These are phyloP conservation scores for Diaporthe destruens DNA, from an alignment of 2,329 filamentous ascomycete species.

Conservation along the genomic window DNA sequence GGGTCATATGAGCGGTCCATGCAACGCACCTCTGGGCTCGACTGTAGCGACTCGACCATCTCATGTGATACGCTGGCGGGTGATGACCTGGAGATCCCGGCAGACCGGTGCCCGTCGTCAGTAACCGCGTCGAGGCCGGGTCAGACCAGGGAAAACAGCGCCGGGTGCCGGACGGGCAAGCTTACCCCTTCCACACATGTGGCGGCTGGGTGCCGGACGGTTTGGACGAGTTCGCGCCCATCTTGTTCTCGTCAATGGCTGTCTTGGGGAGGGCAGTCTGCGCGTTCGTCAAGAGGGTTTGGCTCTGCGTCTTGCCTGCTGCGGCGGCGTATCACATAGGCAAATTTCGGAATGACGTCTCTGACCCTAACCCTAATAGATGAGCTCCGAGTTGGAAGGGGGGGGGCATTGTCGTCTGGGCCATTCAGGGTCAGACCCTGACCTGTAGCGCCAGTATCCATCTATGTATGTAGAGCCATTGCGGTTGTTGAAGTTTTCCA, in stretches of 20 bases:
- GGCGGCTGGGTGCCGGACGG: conserved; percentile 57
- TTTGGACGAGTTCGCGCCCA: conserved; percentile 71
- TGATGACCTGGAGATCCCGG: conserved; percentile 54
- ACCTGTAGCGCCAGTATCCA: too few species aligned
- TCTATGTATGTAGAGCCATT: too few species aligned
- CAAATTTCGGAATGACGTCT: conserved; percentile 38
- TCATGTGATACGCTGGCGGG: conserved; percentile 78
- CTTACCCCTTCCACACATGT: conserved; percentile 69
- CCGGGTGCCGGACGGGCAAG: conserved; percentile 38
- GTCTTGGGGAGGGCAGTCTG: conserved; percentile 14
- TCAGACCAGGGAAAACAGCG: neutral
- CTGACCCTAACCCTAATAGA: neutral
- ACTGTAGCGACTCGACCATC: conserved; percentile 85
- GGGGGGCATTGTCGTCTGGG: too few species aligned
- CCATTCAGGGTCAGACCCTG: conserved; percentile 9
- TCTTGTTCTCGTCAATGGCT: conserved; percentile 54
- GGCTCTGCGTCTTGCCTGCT: conserved; percentile 5
- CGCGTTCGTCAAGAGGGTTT: conserved; percentile 8
- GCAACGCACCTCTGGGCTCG: conserved; percentile 80
- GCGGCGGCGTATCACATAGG: neutral
- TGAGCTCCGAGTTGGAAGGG: neutral
- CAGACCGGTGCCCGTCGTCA: conserved; percentile 39
- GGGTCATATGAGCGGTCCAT: too few species aligned
- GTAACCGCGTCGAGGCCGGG: conserved; percentile 29
- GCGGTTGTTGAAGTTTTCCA: too few species aligned